phyloP scores from a whole-genome alignment of 805 yeast species.

The Saccharomycopsis schoenii region DNA sequence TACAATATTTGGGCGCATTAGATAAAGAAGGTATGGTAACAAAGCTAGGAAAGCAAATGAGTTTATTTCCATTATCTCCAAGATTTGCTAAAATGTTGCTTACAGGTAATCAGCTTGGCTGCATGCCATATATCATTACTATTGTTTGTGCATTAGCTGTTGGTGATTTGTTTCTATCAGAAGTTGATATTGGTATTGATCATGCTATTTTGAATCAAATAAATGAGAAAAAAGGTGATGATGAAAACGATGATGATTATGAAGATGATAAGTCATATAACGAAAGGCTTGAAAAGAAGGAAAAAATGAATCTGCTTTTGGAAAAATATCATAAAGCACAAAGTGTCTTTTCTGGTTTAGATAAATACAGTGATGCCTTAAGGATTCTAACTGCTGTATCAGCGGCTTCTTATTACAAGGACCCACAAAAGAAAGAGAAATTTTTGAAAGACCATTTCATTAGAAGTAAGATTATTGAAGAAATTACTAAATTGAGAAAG shows the following conservation, averaged over 20 bases:
- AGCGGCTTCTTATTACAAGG: conserved; percentile 71
- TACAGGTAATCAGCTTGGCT: conserved; percentile 76
- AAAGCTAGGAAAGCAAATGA: conserved; percentile 74
- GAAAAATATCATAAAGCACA: conserved; percentile 49
- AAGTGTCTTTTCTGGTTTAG: conserved; percentile 54
- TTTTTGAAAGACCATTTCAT: conserved; percentile 48
- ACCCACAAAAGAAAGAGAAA: conserved; percentile 36
- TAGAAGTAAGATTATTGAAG: conserved; percentile 76
- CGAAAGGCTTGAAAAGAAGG: conserved; percentile 29
- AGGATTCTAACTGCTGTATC: conserved; percentile 72
- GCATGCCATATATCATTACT: conserved; percentile 83
- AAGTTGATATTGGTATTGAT: conserved; percentile 58
- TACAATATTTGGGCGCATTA: conserved; percentile 73
- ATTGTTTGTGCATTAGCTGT: conserved; percentile 87
- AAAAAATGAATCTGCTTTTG: conserved; percentile 32
- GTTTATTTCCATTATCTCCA: conserved; percentile 87
- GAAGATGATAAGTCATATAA: conserved; percentile 30
- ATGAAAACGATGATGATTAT: conserved; percentile 23
- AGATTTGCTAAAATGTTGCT: conserved; percentile 84
- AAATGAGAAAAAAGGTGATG: conserved; percentile 21
- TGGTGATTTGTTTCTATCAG: conserved; percentile 80
- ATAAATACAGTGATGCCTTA: conserved; percentile 66
- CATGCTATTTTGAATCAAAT: conserved; percentile 16
- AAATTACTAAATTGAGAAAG: conserved; percentile 66
- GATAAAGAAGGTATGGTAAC: conserved; percentile 47